Base-by-base conservation (phyloP, 2,329 filamentous ascomycete genomes). In the Sporothrix globosa region DNA sequence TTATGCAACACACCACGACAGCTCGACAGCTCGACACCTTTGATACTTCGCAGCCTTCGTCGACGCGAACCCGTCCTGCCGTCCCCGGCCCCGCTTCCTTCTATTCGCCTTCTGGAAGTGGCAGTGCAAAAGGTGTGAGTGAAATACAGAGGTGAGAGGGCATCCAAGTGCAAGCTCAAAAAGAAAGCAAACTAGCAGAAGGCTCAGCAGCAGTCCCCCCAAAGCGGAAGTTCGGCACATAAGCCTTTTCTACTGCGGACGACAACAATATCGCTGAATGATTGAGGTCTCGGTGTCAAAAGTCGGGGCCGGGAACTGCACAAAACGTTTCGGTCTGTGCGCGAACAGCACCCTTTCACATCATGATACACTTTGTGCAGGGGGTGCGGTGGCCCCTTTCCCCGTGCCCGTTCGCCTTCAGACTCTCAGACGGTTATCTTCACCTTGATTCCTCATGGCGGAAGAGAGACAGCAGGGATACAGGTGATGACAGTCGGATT, bases 331-430 rank as follows among this genome's bases (percentile, higher is more conserved):
- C 61, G 61, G 61, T 65, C 61, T 30, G 61, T 50, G 61, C 61
- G 46, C 61, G 44, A 65, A 30, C 61, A 10, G 24, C 17, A 7
- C 24, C 21, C 44, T 48, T 41, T 34, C 13, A 6, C 11, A 56
- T 67, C 65, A 67, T 67, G 65, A 67, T 27, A 67, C 65, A 44
- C 65, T 56, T 54, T 56, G 65, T 53, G 65, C 21, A 52, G 48
- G 48, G 65, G 24, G 61, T 41, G 14, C 3, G 1, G 6, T 21
- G 19, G 56, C 9, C 14, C 24, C 54, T 27, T 4, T 58, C 9
- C 46, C 9, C 27, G 54, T 19, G 9, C 61, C 17, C 34, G 10
- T 41, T 24, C 19, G 27, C 27, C 24, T 24, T 19, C 19, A 3
- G 10, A 10, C 21, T 27, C 21, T 21, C 11, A 4, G 39, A 39